Evolutionary conservation across 2,329 filamentous ascomycete species (phyloP).

Genomic region (Aspergillus glaucus): DNA sequence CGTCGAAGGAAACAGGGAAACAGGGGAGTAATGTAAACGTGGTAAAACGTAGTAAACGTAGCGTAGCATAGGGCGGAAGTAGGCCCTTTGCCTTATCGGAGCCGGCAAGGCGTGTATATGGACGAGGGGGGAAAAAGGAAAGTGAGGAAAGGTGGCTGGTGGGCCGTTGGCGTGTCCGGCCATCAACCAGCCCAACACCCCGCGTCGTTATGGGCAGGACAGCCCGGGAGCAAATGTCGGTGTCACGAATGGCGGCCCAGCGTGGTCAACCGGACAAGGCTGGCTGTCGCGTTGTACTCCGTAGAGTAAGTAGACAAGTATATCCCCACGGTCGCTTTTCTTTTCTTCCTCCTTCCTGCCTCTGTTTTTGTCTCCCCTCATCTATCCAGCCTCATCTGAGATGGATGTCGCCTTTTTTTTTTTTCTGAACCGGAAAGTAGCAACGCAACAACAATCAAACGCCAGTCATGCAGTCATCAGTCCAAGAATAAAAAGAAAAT

Average conservation of each 20-base stretch:
- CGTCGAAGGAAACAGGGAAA: too few relatives aligned
- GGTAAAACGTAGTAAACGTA: too few relatives aligned
- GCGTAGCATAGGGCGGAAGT: too few relatives aligned
- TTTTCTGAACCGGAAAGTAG: constrained; percentile 4
- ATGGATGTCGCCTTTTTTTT: too few relatives aligned
- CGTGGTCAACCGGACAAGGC: too few relatives aligned
- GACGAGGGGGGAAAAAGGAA: neutral
- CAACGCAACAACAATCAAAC: constrained; percentile 15
- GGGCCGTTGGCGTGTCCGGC: neutral
- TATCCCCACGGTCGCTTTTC: neutral
- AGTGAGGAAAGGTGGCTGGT: neutral
- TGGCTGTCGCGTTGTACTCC: too few relatives aligned
- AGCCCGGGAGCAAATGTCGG: too few relatives aligned
- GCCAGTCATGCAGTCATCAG: constrained; percentile 38
- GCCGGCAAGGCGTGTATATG: neutral
- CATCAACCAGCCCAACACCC: neutral
- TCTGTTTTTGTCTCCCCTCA: neutral
- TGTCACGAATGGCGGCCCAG: too few relatives aligned
- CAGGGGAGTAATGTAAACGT: too few relatives aligned
- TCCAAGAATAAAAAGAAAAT: constrained; percentile 24
- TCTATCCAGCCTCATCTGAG: neutral
- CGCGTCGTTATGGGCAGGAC: neutral
- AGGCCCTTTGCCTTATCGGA: too few relatives aligned
- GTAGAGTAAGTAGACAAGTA: neutral
- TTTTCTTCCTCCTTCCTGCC: neutral